These are phyloP conservation scores for Mucor sp. DNA, from an alignment of 371 early-diverging fungal species.

Conservation along the genomic window DNA sequence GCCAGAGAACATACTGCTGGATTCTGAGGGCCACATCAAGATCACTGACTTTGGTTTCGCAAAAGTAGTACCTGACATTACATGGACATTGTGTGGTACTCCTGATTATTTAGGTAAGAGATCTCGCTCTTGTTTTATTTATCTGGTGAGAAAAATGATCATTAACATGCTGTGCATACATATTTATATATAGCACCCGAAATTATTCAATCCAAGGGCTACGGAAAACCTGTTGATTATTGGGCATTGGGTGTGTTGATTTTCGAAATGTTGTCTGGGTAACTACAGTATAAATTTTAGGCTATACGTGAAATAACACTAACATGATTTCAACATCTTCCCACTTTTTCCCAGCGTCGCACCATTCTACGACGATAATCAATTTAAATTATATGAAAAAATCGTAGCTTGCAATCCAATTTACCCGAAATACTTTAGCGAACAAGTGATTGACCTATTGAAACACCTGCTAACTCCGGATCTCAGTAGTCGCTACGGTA, in stretches of 20 bases:
- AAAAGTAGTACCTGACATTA: conserved; percentile 69
- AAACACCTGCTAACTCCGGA: conserved; percentile 84
- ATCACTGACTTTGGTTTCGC: conserved; percentile 99
- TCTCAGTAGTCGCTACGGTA: conserved; percentile 86
- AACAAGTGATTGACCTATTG: conserved; percentile 84
- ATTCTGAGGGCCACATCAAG: conserved; percentile 92
- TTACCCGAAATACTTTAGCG: conserved; percentile 84
- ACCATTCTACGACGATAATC: conserved; percentile 93
- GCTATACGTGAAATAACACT: neutral
- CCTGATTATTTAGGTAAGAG: conserved; percentile 82
- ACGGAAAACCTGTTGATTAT: conserved; percentile 96
- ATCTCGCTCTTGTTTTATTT: neutral
- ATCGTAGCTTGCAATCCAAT: conserved; percentile 58
- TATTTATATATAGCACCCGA: conserved; percentile 90
- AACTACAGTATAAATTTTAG: conserved; percentile 25
- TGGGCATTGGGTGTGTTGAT: conserved; percentile 96
- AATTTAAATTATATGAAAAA: conserved; percentile 89
- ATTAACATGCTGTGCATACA: neutral
- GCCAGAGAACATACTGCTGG: conserved; percentile 93
- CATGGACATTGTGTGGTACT: conserved; percentile 95
- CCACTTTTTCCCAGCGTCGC: conserved; percentile 45
- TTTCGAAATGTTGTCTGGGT: conserved; percentile 92
- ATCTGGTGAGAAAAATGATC: neutral
- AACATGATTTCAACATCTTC: conserved; percentile 12
- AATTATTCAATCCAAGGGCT: conserved; percentile 94